Base-by-base conservation (phyloP, 148 eudicot species). In the Rhododendron simsii region DNA sequence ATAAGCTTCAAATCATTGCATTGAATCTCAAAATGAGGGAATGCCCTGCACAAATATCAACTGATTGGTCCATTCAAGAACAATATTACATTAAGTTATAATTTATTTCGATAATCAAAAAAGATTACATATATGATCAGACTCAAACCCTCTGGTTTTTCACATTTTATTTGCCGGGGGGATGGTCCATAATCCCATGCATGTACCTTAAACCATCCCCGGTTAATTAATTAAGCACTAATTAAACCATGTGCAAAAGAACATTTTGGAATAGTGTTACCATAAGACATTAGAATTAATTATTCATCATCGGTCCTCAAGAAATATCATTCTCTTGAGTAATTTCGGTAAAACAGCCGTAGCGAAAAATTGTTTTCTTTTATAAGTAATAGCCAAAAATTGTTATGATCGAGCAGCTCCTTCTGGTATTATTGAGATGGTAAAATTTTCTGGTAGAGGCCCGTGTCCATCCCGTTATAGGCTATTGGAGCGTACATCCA, bases 401-500 rank as follows among this genome's bases (percentile, higher is more conserved):
- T 59, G 63, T 5, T 57, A 59, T 59, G 7, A 59, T 47, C 2
- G 12, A 41, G 76, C 7, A 73, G 3, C 76, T 35, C 21, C 77
- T 73, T 33, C 41, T 44, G 16, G 33, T 30, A 11, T 87, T 87
- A 86, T 39, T 83, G 85, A 30, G 91, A 86, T 30, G 84, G 74
- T 15, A 85, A 35, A 81, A 90, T 84, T 83, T 86, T 92, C 69
- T 86, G 47, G 74, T 87, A 87, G 37, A 94, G 92, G 8, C 94
- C 95, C 41, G 93, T 87, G 89, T 95, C 95, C 88, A 95, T 86
- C n/a, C 98, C 99, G 30, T 95, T 94, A 90, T 94, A 94, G 30
- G 96, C 98, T 28, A 96, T 84, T 2, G 98, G 98, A 80, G 98
- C 95, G 84, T 91, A 96, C 99, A 94, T 96, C 99, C 99, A 95